Evolutionary conservation across 2,329 filamentous ascomycete genomes (phyloP).

Genomic region (Penicillium nordicum): DNA sequence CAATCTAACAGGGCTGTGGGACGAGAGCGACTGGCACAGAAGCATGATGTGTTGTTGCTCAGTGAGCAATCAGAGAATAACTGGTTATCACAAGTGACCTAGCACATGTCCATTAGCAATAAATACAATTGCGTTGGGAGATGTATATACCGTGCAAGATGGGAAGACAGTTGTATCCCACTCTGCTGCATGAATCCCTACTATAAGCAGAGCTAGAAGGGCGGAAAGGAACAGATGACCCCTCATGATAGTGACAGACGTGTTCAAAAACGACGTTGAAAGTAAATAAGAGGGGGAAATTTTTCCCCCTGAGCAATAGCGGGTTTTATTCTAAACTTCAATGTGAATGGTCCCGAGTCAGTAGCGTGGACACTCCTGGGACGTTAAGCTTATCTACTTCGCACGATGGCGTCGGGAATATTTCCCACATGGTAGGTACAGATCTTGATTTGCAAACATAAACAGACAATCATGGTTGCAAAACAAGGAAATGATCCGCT

Average conservation of each 20-base stretch:
- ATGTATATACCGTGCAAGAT: constrained; percentile 10
- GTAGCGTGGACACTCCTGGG: constrained; percentile 3
- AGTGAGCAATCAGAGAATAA: constrained; percentile 14
- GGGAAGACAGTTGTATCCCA: constrained; percentile 1
- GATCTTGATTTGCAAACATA: background rate
- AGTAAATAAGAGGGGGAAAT: background rate
- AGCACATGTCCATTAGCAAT: background rate
- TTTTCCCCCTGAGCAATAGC: background rate
- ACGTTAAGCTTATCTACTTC: constrained; percentile 6
- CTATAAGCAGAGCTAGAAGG: constrained; percentile 6
- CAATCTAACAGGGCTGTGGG: constrained; percentile 6
- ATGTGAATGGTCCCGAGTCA: background rate
- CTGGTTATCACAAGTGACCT: constrained; percentile 7
- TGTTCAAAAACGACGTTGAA: background rate
- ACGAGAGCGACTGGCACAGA: constrained; percentile 8
- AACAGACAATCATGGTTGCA: background rate
- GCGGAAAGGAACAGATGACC: background rate
- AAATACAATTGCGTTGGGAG: too few relatives aligned
- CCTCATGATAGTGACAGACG: constrained; percentile 5
- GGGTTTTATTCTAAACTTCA: constrained; percentile 9
- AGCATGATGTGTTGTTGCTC: constrained; percentile 8
- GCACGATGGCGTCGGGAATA: background rate
- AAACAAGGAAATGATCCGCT: background rate
- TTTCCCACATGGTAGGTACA: background rate
- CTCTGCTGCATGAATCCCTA: background rate